Evolutionary conservation across 208 protist genomes (phyloP).

Genomic region (Balamuthia mandrillaris): DNA sequence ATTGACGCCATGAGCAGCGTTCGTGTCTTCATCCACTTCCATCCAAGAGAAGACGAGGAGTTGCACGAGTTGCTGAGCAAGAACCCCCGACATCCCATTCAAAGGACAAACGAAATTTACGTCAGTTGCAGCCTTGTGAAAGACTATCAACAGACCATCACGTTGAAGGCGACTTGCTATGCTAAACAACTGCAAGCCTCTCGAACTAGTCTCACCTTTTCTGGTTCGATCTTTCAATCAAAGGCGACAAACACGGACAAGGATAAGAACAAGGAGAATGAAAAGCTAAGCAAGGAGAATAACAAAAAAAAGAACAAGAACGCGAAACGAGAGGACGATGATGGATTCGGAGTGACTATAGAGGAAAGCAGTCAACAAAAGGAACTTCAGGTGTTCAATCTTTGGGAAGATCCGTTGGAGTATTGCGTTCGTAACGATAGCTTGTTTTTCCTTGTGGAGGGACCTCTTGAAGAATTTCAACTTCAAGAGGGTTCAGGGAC

Average conservation of each 20-base stretch:
- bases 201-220: neutral
- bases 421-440: constrained; percentile 16
- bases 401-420: neutral
- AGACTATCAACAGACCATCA: constrained; percentile 48
- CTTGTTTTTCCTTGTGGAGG: constrained; percentile 4
- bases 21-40: constrained; percentile 52
- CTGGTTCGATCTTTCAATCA: neutral
- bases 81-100: neutral
- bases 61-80: neutral
- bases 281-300: too few relatives aligned
- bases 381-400: neutral
- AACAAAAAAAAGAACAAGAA: too few relatives aligned
- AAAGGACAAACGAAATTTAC: constrained; percentile 46
- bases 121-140: constrained; percentile 52
- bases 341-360: neutral
- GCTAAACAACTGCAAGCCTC: neutral
- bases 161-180: neutral
- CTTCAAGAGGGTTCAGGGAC: too few relatives aligned
- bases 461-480: too few relatives aligned
- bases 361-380: too few relatives aligned
- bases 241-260: too few relatives aligned
- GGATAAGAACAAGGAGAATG: too few relatives aligned
- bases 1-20: constrained; percentile 40
- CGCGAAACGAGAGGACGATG: too few relatives aligned
- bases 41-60: neutral